A percentile compares a stretch with the other conserved stretches of the same genome.
These are phyloP conservation scores for Umbilicus rupestris DNA, from an alignment of 164 flowering plant species.

Conservation along the genomic window DNA sequence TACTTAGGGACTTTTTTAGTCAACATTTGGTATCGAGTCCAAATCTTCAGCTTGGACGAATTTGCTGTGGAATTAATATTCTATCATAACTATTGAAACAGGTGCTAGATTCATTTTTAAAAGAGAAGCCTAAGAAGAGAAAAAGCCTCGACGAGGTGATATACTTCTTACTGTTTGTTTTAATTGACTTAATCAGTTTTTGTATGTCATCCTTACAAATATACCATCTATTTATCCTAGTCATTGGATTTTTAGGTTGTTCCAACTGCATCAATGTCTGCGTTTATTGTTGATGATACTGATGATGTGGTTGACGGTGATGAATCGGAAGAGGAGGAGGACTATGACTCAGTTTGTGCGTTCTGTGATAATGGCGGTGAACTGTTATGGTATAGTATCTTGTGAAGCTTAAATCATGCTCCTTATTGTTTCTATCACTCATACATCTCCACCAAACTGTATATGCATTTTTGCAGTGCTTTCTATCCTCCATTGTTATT, in stretches of 20 bases:
- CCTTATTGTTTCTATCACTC: not conserved
- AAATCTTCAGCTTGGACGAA: not conserved
- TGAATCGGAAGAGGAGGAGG: conserved; percentile 32
- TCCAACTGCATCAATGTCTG: conserved; percentile 10
- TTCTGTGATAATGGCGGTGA: conserved; percentile 88
- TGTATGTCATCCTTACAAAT: not conserved
- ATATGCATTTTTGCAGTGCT: not conserved
- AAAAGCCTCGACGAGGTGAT: conserved; percentile 44
- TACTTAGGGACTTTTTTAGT: not conserved
- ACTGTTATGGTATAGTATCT: conserved; percentile 41
- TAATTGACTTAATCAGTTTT: not conserved
- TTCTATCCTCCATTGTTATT: not conserved
- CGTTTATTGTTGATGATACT: conserved; percentile 32
- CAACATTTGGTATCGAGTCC: not conserved
- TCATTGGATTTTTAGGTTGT: conserved; percentile 17
- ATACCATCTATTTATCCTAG: not conserved
- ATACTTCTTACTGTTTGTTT: not conserved
- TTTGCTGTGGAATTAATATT: not conserved
- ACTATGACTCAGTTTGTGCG: conserved; percentile 67
- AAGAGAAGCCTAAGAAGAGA: conserved; percentile 40
- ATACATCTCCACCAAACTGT: not conserved
- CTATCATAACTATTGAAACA: conserved; percentile 19
- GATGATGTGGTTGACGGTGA: conserved; percentile 25
- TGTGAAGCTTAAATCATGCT: not conserved
- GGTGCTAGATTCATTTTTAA: conserved; percentile 40